These are phyloP conservation scores for Casaregolazyma lundiana DNA, from an alignment of 1,139 yeast species.

Conservation along the genomic window DNA sequence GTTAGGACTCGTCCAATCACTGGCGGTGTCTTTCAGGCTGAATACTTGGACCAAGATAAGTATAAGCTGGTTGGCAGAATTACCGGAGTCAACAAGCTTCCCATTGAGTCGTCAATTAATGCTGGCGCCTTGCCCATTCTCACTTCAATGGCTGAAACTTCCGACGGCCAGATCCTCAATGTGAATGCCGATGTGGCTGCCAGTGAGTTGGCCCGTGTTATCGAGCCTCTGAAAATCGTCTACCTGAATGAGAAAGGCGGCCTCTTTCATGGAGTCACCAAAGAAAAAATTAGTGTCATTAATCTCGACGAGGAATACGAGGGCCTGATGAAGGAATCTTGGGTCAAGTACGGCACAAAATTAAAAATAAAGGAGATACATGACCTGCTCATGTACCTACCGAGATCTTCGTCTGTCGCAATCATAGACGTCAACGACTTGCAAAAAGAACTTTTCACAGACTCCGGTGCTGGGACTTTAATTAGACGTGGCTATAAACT, in stretches of 20 bases:
- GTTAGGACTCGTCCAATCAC: constrained; percentile 98
- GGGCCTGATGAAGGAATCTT: constrained; percentile 79
- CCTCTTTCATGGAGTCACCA: constrained; percentile 84
- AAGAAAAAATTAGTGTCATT: constrained; percentile 83
- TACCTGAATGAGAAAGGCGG: constrained; percentile 98
- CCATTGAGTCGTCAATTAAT: constrained; percentile 90
- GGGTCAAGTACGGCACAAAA: constrained; percentile 99
- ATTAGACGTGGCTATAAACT: constrained; percentile 96
- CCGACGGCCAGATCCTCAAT: constrained; percentile 92
- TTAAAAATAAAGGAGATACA: constrained; percentile 93
- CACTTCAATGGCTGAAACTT: constrained; percentile 93
- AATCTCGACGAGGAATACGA: constrained; percentile 96
- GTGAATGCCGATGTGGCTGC: constrained; percentile 99
- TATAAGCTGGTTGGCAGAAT: constrained; percentile 92
- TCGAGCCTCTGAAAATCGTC: constrained; percentile 94
- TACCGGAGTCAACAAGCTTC: constrained; percentile 77
- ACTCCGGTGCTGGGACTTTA: constrained; percentile 98
- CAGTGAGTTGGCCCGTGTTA: constrained; percentile 92
- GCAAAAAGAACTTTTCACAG: constrained; percentile 96
- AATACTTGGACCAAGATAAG: constrained; percentile 83
- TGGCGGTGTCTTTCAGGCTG: constrained; percentile 95
- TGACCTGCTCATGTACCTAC: constrained; percentile 87
- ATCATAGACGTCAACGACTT: constrained; percentile 91
- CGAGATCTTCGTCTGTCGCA: constrained; percentile 96
- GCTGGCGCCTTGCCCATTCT: constrained; percentile 96